phyloP scores from a whole-genome alignment of 495 filamentous ascomycete species.

The Rostrohypoxylon terebratum region DNA sequence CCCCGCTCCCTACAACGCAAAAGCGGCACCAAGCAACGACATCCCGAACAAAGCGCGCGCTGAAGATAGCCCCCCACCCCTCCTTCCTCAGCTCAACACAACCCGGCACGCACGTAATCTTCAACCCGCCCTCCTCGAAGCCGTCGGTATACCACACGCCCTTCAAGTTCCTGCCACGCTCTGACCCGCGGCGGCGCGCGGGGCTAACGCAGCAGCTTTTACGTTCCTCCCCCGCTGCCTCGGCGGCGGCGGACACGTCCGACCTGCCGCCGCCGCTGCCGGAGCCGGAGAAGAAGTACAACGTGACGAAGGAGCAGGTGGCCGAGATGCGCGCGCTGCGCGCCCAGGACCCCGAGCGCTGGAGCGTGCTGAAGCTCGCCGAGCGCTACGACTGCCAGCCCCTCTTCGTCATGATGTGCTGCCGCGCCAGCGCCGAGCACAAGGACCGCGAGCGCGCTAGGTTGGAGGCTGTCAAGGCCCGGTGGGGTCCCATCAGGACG shows the following conservation, averaged over 20 bases:
- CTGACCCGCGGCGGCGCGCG: slow-evolving; percentile 74
- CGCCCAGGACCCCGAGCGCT: slow-evolving; percentile 71
- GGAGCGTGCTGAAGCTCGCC: slow-evolving; percentile 78
- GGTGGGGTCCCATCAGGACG: slow-evolving; percentile 78
- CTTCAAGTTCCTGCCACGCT: slow-evolving; percentile 84
- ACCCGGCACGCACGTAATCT: slow-evolving; percentile 73
- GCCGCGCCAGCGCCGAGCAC: slow-evolving; percentile 55
- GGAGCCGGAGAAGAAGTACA: slow-evolving; percentile 70
- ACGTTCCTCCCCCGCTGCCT: slow-evolving; percentile 16
- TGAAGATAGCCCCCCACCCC: slow-evolving; percentile 77
- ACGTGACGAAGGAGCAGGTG: slow-evolving; percentile 79
- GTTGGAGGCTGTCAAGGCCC: slow-evolving; percentile 69
- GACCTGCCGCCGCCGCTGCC: slow-evolving; percentile 66
- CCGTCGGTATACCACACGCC: slow-evolving; percentile 89
- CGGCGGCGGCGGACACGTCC: slow-evolving; percentile 26
- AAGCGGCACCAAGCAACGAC: slow-evolving; percentile 76
- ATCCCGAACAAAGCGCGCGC: slow-evolving; percentile 75
- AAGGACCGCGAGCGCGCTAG: slow-evolving; percentile 51
- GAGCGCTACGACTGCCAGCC: slow-evolving; percentile 80
- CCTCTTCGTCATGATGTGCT: slow-evolving; percentile 75
- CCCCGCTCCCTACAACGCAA: slow-evolving; percentile 54
- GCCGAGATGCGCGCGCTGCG: slow-evolving; percentile 82
- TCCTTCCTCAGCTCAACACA: slow-evolving; percentile 67
- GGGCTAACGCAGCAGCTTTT: slow-evolving; percentile 53
- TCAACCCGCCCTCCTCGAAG: slow-evolving; percentile 91